phyloP scores from a whole-genome alignment of 140 eudicot species.

The Ambrosia hybrid region DNA sequence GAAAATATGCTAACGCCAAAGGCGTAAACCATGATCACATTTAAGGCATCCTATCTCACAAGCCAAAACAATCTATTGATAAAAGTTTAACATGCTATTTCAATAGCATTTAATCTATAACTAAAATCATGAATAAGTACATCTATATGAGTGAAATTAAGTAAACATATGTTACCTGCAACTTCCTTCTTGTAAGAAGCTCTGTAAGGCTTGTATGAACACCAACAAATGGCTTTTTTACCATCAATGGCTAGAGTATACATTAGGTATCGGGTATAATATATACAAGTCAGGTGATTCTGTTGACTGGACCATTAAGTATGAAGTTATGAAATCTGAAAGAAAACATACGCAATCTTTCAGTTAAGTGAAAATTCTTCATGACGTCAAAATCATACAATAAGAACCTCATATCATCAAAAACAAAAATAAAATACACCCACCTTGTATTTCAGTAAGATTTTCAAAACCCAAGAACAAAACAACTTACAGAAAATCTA shows the following conservation, averaged over 20 bases:
- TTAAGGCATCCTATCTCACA: conserved; percentile 92
- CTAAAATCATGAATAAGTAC: background rate
- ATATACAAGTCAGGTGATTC: conserved; percentile 85
- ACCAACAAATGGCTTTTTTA: conserved; percentile 83
- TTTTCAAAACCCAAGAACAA: no score
- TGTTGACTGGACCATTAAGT: conserved; percentile 78
- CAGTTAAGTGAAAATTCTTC: no score
- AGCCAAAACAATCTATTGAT: conserved; percentile 80
- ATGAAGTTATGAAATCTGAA: conserved; percentile 88
- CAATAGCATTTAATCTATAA: conserved; percentile 14
- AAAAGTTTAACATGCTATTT: no score
- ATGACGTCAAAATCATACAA: no score
- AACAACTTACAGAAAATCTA: no score
- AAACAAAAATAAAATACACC: no score
- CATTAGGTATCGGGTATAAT: conserved; percentile 90
- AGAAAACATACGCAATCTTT: background rate
- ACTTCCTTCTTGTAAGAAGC: conserved; percentile 79
- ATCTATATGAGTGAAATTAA: no score
- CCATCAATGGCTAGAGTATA: conserved; percentile 79
- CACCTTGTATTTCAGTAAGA: no score
- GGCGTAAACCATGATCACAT: no score
- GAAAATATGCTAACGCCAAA: conserved; percentile 81
- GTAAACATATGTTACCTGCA: conserved; percentile 58
- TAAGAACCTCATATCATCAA: no score
- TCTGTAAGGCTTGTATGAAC: conserved; percentile 93